Conservation (phyloP, 192 early-diverging fungal genomes). For the Dissophora ornata region DNA sequence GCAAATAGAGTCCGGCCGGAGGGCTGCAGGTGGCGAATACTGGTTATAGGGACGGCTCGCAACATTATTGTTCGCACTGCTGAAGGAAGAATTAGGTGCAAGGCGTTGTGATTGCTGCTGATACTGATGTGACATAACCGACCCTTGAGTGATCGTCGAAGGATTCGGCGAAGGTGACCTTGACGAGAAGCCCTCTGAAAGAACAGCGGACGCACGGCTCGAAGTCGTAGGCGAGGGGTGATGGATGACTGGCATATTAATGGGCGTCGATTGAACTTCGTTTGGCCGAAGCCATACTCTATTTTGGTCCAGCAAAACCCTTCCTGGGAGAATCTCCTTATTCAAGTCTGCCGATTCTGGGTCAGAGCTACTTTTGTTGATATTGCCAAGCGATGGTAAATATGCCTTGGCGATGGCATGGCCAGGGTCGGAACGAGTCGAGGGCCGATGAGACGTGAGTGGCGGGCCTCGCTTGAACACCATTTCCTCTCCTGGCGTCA, state of each 20-base stretch:
- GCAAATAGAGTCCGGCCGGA: conserved; percentile 34
- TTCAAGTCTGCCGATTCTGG: not conserved
- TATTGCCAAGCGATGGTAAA: conserved; percentile 5
- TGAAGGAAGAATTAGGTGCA: not conserved
- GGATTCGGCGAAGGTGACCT: conserved; percentile 18
- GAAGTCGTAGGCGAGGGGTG: conserved; percentile 6
- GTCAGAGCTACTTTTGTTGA: conserved; percentile 1
- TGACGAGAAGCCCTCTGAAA: conserved; percentile 1
- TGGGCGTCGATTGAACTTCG: conserved; percentile 22
- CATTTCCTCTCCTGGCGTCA: conserved; percentile 36
- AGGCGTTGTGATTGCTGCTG: not conserved
- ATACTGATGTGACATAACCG: not conserved
- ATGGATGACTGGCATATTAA: conserved; percentile 20
- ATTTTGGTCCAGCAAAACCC: no score
- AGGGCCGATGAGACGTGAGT: conserved; percentile 6
- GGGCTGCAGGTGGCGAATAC: conserved; percentile 1
- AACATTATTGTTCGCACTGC: no score
- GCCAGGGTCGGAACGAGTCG: conserved; percentile 6
- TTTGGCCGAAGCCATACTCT: no score
- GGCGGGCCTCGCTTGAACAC: conserved; percentile 22
- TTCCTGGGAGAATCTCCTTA: not conserved
- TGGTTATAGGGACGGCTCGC: not conserved
- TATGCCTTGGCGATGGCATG: conserved; percentile 4
- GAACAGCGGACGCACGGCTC: not conserved
- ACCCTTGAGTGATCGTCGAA: not conserved